A percentile compares a stretch with the other conserved stretches of the same genome.
phyloP scores from a whole-genome alignment of 148 eudicot species.

The Persicaria maculosa region DNA sequence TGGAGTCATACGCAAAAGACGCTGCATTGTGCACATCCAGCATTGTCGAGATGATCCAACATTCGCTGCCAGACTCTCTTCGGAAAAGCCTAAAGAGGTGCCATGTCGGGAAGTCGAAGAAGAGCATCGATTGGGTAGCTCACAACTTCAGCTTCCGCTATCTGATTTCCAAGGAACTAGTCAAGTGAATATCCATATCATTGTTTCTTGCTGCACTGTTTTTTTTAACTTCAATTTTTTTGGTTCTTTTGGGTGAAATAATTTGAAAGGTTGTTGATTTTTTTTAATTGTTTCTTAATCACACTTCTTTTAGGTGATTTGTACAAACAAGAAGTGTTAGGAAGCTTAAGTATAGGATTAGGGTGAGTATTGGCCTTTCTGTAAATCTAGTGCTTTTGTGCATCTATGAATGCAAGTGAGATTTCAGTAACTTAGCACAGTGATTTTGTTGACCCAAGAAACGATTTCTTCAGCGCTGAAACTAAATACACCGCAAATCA shows the following conservation, averaged over 20 bases:
- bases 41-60: conserved; percentile 45
- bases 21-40: conserved; percentile 38
- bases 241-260: conserved; percentile 2
- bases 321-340: conserved; percentile 9
- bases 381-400: conserved; percentile 8
- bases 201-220: background rate
- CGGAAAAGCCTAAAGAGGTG: conserved; percentile 29
- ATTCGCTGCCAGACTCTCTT: conserved; percentile 37
- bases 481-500: too few species aligned
- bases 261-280: background rate
- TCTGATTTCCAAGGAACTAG: conserved; percentile 44
- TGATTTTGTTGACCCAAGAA: too few species aligned
- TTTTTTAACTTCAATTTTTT: background rate
- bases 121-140: conserved; percentile 59
- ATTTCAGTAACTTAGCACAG: background rate
- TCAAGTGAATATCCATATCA: conserved; percentile 17
- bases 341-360: background rate
- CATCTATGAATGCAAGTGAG: conserved; percentile 10
- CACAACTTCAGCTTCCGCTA: conserved; percentile 66
- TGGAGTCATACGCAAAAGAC: conserved; percentile 62
- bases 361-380: background rate
- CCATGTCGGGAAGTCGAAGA: conserved; percentile 30
- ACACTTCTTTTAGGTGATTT: background rate
- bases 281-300: background rate
- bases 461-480: too few species aligned